Conservation (phyloP, 345 rosid species). For the Lepidium africanum region DNA sequence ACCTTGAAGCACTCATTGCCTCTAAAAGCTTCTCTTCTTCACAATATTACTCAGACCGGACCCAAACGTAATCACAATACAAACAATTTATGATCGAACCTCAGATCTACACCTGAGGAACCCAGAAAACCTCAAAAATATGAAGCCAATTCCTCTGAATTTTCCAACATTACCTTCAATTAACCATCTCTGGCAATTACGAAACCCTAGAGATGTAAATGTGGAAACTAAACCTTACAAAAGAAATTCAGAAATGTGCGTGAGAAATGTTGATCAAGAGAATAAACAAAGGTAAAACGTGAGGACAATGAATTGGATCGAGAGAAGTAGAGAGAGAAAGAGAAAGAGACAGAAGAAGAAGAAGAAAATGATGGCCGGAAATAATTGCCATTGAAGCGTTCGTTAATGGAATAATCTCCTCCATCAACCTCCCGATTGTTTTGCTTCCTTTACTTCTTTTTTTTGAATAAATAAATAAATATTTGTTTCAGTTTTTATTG, state of each 20-base stretch:
- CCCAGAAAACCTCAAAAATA: neutral
- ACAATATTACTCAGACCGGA: neutral
- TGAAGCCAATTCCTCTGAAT: neutral
- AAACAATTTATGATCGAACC: neutral
- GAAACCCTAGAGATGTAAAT: constrained; percentile 4
- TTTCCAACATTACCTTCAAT: neutral
- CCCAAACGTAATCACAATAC: neutral
- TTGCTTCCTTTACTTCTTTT: neutral
- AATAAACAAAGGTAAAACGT: neutral
- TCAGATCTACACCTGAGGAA: constrained; percentile 30
- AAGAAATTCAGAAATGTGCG: neutral
- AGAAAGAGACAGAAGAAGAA: neutral
- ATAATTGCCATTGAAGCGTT: constrained; percentile 30
- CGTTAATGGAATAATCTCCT: neutral
- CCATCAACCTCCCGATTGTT: constrained; percentile 18
- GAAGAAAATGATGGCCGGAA: constrained; percentile 16
- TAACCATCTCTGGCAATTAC: neutral
- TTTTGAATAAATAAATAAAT: neutral
- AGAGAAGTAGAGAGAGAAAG: constrained; percentile 22
- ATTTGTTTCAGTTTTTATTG: neutral
- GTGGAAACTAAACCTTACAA: constrained; percentile 1
- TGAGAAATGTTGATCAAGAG: neutral
- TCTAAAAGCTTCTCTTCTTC: neutral
- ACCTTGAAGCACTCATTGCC: constrained; percentile 28
- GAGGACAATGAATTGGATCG: constrained; percentile 16